Conservation (phyloP, 495 filamentous ascomycete species). For the Xylaria curta region DNA sequence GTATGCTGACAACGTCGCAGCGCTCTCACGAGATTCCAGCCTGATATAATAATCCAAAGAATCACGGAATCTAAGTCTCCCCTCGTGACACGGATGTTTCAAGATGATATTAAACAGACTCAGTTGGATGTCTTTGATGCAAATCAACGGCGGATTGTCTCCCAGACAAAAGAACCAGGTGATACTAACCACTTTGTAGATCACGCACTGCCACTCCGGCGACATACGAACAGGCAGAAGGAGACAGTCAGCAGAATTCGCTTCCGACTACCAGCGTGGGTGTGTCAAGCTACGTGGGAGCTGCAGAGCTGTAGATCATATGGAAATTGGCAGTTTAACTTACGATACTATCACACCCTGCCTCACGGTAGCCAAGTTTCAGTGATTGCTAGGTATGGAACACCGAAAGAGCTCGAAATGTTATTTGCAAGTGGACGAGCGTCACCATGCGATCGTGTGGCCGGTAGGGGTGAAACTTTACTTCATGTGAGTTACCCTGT, state of each 20-base stretch:
- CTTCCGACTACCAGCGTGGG: background rate
- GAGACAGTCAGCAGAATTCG: background rate
- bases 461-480: background rate
- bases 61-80: slow-evolving; percentile 11
- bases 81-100: background rate
- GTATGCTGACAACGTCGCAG: slow-evolving; percentile 24
- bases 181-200: background rate
- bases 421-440: slow-evolving; percentile 28
- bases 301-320: slow-evolving; percentile 27
- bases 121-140: background rate
- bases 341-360: slow-evolving; percentile 24
- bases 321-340: slow-evolving; percentile 28
- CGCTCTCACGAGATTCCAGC: slow-evolving; percentile 32
- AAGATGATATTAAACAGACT: background rate
- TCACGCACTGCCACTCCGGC: background rate
- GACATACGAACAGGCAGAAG: background rate
- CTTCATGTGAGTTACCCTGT: slow-evolving; percentile 22
- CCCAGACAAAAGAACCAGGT: background rate
- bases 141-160: background rate
- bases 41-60: slow-evolving; percentile 34
- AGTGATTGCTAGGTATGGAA: background rate
- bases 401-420: slow-evolving; percentile 19
- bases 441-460: slow-evolving; percentile 23
- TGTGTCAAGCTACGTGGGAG: slow-evolving; percentile 23
- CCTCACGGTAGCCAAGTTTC: background rate